phyloP scores from a whole-genome alignment of 2,329 filamentous ascomycete species.

The Dryadomyces quercus-mongolicae region DNA sequence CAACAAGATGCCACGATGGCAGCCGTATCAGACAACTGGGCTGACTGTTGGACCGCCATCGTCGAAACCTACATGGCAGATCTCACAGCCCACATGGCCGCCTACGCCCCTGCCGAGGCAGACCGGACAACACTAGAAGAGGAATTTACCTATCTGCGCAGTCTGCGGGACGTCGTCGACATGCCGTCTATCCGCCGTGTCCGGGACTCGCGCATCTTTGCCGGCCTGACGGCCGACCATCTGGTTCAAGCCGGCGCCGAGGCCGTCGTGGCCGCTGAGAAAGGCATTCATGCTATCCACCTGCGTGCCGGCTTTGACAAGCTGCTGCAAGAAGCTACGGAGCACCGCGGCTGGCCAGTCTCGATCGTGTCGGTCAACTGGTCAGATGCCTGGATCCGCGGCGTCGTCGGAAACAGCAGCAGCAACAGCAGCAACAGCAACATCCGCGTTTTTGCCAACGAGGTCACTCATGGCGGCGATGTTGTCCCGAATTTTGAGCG shows the following conservation, averaged over 20 bases:
- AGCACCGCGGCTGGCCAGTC: slow-evolving; percentile 23
- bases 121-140: slow-evolving; percentile 22
- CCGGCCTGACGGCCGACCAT: slow-evolving; percentile 20
- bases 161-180: slow-evolving; percentile 29
- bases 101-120: slow-evolving; percentile 20
- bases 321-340: slow-evolving; percentile 16
- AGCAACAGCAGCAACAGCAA: background rate
- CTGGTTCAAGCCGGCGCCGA: slow-evolving; percentile 26
- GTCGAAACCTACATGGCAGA: slow-evolving; percentile 33
- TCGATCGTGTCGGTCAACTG: slow-evolving; percentile 35
- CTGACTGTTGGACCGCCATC: slow-evolving; percentile 29
- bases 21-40: slow-evolving; percentile 13
- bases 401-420: slow-evolving; percentile 18
- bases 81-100: slow-evolving; percentile 19
- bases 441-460: slow-evolving; percentile 31
- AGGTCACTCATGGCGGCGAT: slow-evolving; percentile 23
- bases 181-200: slow-evolving; percentile 32
- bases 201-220: slow-evolving; percentile 30
- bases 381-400: slow-evolving; percentile 16
- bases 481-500: slow-evolving; percentile 26
- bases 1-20: background rate
- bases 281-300: background rate
- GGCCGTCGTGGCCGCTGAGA: slow-evolving; percentile 15
- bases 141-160: slow-evolving; percentile 31
- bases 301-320: slow-evolving; percentile 8